A percentile compares a stretch with the other conserved stretches of the same genome.
phyloP scores from a whole-genome alignment of 164 flowering plant species.

The Chimonanthus praecox region DNA sequence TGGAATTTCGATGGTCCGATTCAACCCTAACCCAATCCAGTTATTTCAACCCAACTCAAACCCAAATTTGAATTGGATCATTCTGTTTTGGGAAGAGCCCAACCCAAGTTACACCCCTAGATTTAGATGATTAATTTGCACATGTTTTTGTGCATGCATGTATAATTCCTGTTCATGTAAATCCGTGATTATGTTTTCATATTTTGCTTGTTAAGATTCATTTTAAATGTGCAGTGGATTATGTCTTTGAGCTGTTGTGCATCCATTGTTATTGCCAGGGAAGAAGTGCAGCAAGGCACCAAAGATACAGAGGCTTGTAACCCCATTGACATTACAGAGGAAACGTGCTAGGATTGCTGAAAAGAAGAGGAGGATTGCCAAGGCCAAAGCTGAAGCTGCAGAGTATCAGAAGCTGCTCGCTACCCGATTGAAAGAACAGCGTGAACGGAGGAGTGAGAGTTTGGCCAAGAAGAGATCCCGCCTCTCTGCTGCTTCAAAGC shows the following conservation, averaged over 20 bases:
- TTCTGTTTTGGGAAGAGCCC: too few relatives aligned
- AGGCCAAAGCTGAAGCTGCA: constrained; percentile 50
- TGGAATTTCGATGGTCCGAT: too few relatives aligned
- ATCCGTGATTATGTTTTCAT: neutral
- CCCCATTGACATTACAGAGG: constrained; percentile 47
- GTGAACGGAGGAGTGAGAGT: constrained; percentile 43
- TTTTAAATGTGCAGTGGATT: neutral
- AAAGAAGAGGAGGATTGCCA: constrained; percentile 45
- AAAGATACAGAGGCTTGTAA: constrained; percentile 46
- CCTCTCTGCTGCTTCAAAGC: constrained; percentile 47
- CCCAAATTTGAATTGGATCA: too few relatives aligned
- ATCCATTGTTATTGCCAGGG: constrained; percentile 18
- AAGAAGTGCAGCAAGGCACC: constrained; percentile 41
- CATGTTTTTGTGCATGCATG: neutral
- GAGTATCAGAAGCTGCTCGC: constrained; percentile 57
- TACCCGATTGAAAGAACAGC: constrained; percentile 42
- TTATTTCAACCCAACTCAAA: too few relatives aligned
- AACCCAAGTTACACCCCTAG: too few relatives aligned
- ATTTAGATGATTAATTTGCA: neutral
- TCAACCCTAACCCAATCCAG: too few relatives aligned
- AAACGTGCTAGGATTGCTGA: constrained; percentile 44
- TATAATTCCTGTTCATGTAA: neutral
- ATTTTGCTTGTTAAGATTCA: neutral
- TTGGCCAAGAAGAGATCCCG: constrained; percentile 48
- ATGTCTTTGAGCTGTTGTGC: neutral